Percentiles rank a stretch among this genome's conserved stretches.
Evolutionary conservation across 768 basidiomycete species (phyloP).

Genomic region (Exidia glandulosa): DNA sequence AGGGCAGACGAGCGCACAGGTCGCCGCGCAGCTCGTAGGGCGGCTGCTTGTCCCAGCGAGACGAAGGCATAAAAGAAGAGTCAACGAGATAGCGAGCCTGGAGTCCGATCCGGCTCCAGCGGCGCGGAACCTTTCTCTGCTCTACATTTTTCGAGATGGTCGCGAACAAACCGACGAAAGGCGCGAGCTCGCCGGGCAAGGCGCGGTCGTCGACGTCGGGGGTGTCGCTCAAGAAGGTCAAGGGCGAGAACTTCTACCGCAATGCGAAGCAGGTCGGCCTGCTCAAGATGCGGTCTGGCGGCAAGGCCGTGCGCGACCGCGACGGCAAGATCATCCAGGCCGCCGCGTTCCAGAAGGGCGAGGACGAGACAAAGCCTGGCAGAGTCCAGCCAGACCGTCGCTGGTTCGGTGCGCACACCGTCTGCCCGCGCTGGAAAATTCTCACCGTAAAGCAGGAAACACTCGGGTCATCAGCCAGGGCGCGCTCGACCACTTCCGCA

Average conservation of each 20-base stretch:
- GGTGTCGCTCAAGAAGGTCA: conserved; percentile 51
- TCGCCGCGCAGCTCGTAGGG: no score
- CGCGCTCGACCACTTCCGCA: conserved; percentile 92
- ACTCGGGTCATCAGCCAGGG: conserved; percentile 97
- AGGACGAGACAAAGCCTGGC: conserved; percentile 81
- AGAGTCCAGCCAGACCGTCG: conserved; percentile 89
- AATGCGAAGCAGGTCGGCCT: conserved; percentile 79
- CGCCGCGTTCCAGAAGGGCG: conserved; percentile 93
- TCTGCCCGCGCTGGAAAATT: neutral
- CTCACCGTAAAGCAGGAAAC: conserved; percentile 49
- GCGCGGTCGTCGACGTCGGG: neutral
- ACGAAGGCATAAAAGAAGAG: no score
- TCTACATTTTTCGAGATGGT: no score
- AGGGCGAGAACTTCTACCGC: conserved; percentile 97
- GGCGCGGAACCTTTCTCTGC: no score
- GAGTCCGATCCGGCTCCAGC: no score
- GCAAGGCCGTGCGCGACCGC: conserved; percentile 81
- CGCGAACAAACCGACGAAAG: neutral
- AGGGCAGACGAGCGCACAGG: no score
- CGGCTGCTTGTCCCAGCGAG: no score
- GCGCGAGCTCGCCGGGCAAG: neutral
- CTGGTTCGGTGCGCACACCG: conserved; percentile 75
- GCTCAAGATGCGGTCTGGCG: conserved; percentile 88
- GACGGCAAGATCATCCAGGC: conserved; percentile 89
- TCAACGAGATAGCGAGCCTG: no score